phyloP scores from a whole-genome alignment of 192 early-diverging fungal genomes.

The Piromyces finnis region DNA sequence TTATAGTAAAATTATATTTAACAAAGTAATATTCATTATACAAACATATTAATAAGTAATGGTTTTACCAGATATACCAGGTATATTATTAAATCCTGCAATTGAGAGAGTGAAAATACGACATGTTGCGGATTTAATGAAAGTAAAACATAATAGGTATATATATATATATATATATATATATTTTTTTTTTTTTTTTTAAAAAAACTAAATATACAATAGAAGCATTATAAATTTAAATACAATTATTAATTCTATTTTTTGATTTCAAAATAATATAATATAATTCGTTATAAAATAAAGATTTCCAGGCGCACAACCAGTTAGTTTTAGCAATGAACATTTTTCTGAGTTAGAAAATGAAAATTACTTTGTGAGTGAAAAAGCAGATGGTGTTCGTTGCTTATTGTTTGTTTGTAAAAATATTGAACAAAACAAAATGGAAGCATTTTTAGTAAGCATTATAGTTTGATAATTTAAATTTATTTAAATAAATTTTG shows the following conservation, averaged over 20 bases:
- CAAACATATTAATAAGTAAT: background rate
- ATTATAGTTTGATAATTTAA: too few species aligned
- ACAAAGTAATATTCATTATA: too few species aligned
- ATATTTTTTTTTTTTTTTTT: too few species aligned
- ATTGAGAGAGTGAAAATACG: background rate
- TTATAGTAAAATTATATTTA: too few species aligned
- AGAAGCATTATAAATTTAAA: too few species aligned
- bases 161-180: too few species aligned
- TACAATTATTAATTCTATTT: too few species aligned
- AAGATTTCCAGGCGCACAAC: conserved; percentile 36
- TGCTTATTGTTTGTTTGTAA: conserved; percentile 16
- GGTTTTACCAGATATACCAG: background rate
- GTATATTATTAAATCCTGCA: background rate
- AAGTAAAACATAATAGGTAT: background rate
- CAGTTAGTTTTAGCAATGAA: conserved; percentile 17
- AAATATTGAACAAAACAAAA: background rate
- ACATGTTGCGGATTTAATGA: background rate
- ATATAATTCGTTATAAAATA: background rate
- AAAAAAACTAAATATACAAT: too few species aligned
- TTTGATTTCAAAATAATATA: too few species aligned
- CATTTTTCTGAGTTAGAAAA: conserved; percentile 21
- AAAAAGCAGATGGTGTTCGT: conserved; percentile 66
- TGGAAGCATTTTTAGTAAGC: conserved; percentile 20
- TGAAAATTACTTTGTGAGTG: conserved; percentile 57
- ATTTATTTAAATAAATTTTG: too few species aligned